These are phyloP conservation scores for Coniferiporia weirii DNA, from an alignment of 1,284 basidiomycete species.

Conservation along the genomic window DNA sequence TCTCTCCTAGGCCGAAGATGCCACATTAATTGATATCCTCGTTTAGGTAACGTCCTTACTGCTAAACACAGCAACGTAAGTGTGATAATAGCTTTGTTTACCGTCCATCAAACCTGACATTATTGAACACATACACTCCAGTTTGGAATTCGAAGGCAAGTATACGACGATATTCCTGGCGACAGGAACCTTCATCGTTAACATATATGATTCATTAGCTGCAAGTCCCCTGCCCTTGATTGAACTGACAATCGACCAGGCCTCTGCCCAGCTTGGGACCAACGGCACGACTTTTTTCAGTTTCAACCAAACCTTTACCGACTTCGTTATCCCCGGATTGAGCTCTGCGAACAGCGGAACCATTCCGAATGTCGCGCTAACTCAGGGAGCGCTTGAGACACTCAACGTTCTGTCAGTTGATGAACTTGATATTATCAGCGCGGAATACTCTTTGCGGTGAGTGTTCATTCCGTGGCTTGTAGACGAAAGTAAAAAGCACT, in stretches of 20 bases:
- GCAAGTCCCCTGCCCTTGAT: constrained; percentile 8
- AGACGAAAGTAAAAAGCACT: background rate
- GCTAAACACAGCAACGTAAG: constrained; percentile 16
- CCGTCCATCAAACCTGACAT: background rate
- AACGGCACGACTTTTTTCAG: constrained; percentile 11
- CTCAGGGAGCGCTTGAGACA: constrained; percentile 48
- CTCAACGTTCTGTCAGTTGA: constrained; percentile 36
- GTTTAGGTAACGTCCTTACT: constrained; percentile 9
- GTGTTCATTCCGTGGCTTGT: background rate
- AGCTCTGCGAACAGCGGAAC: constrained; percentile 51
- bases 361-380: constrained; percentile 50
- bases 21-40: background rate
- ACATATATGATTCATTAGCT: background rate
- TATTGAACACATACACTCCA: background rate
- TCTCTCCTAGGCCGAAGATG: background rate
- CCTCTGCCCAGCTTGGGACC: constrained; percentile 6
- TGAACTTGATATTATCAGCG: constrained; percentile 5
- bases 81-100: background rate
- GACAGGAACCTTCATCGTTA: background rate
- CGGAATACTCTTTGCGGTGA: constrained; percentile 7
- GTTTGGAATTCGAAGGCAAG: constrained; percentile 13
- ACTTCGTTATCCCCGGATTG: constrained; percentile 51
- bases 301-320: constrained; percentile 38
- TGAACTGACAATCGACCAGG: constrained; percentile 11
- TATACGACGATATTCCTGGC: background rate